Conservation (phyloP, 2,329 filamentous ascomycete genomes). For the Didymella sp. region DNA sequence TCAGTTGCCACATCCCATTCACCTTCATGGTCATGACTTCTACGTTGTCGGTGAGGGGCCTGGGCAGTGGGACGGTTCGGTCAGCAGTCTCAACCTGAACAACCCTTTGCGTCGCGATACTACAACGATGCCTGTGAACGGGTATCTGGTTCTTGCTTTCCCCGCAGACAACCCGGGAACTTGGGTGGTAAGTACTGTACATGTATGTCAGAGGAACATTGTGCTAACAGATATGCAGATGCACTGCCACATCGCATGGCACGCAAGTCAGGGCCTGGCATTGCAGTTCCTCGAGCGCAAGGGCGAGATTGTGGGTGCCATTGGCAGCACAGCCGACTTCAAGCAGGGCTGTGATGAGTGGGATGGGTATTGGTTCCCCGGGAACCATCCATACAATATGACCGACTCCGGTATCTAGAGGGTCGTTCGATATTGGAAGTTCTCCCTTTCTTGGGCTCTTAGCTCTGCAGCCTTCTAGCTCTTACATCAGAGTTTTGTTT, state of each 20-base stretch:
- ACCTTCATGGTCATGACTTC: constrained; percentile 54
- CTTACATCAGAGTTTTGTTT: neutral
- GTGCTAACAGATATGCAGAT: constrained; percentile 19
- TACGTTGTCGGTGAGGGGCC: constrained; percentile 50
- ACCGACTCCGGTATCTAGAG: constrained; percentile 43
- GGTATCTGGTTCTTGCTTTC: constrained; percentile 61
- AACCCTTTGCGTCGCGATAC: constrained; percentile 52
- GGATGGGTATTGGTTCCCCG: constrained; percentile 43
- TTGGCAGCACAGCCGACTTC: constrained; percentile 33
- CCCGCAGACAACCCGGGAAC: constrained; percentile 60
- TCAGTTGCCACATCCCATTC: constrained; percentile 51
- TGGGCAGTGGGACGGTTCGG: constrained; percentile 45
- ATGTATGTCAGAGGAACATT: neutral
- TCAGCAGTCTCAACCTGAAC: constrained; percentile 43
- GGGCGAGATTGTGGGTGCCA: constrained; percentile 29
- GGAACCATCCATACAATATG: constrained; percentile 41
- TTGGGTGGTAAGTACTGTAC: constrained; percentile 32
- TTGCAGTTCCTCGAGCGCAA: constrained; percentile 60
- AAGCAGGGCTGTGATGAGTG: constrained; percentile 42
- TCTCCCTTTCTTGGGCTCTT: neutral
- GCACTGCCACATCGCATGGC: constrained; percentile 49
- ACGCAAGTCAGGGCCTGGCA: constrained; percentile 52
- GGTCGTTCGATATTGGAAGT: neutral
- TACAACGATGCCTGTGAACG: constrained; percentile 45
- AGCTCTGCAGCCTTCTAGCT: neutral